Evolutionary conservation across 2,329 filamentous ascomycete species (phyloP).

Genomic region (Penicillium paneum): DNA sequence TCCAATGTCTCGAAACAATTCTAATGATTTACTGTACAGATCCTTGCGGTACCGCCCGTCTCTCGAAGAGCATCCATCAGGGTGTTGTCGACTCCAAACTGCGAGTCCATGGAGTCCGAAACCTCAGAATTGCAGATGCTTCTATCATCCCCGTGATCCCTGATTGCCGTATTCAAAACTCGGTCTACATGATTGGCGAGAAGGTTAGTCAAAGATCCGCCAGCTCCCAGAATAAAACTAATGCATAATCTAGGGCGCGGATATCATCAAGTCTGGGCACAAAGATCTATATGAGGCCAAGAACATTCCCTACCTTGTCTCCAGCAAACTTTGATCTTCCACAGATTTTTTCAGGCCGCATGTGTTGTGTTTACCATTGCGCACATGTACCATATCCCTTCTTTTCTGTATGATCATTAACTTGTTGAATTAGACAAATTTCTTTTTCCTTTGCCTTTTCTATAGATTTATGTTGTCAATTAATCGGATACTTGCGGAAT

Average conservation of each 20-base stretch:
- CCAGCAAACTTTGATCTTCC: conserved; percentile 16
- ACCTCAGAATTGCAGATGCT: conserved; percentile 56
- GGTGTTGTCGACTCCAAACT: conserved; percentile 54
- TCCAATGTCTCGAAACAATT: not conserved
- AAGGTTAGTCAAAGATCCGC: conserved; percentile 28
- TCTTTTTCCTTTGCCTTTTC: no score
- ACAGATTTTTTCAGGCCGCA: not conserved
- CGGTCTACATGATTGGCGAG: conserved; percentile 60
- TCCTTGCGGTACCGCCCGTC: conserved; percentile 55
- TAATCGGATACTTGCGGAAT: no score
- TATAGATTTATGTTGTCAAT: no score
- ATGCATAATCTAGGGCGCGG: conserved; percentile 21
- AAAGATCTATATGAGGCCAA: conserved; percentile 26
- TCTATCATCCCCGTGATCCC: conserved; percentile 56
- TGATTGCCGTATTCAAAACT: conserved; percentile 58
- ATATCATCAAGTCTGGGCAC: conserved; percentile 28
- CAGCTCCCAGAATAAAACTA: not conserved
- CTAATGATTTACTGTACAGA: conserved; percentile 24
- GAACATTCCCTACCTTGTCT: conserved; percentile 18
- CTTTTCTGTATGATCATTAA: not conserved
- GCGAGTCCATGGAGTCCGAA: conserved; percentile 53
- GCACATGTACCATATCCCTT: not conserved
- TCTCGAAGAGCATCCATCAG: conserved; percentile 52
- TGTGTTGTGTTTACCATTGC: not conserved
- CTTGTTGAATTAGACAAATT: no score